Conservation (phyloP, 2,329 filamentous ascomycete species). For the Beauveria scarabaeidicola region DNA sequence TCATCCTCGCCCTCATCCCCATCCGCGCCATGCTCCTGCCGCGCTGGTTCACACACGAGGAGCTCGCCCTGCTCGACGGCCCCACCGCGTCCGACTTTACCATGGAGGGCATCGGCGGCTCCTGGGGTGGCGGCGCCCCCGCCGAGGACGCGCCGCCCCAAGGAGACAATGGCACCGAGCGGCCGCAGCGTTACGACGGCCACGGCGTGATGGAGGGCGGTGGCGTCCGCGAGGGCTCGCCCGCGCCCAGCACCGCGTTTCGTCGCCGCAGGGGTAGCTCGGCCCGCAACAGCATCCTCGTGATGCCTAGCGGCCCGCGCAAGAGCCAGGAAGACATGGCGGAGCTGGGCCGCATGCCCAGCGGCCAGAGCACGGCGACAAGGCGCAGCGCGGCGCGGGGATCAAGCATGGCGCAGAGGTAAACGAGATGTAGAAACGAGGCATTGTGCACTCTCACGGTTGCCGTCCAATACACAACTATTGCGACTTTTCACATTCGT, state of each 20-base stretch:
- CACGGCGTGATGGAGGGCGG: not conserved
- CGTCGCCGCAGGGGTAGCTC: constrained; percentile 9
- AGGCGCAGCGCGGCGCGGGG: constrained; percentile 20
- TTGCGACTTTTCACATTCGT: not conserved
- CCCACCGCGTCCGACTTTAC: constrained; percentile 67
- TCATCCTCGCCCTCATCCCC: constrained; percentile 63
- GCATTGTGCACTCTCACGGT: not conserved
- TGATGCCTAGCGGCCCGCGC: constrained; percentile 19
- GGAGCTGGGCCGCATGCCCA: constrained; percentile 24
- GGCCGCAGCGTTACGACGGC: not conserved
- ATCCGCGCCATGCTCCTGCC: constrained; percentile 57
- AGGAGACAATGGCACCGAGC: constrained; percentile 11
- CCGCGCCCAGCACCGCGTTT: not conserved
- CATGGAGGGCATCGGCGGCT: constrained; percentile 66
- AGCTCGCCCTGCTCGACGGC: constrained; percentile 57
- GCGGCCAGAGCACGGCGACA: constrained; percentile 22
- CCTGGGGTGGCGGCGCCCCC: constrained; percentile 38
- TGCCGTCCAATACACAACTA: too few relatives aligned
- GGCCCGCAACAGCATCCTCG: constrained; percentile 19
- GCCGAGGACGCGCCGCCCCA: constrained; percentile 16
- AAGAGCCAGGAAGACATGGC: constrained; percentile 28
- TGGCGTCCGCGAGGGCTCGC: not conserved
- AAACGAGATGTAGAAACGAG: not conserved
- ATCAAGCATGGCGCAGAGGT: constrained; percentile 1
- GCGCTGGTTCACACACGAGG: constrained; percentile 47